Percentiles rank a stretch among this genome's conserved stretches.
Conservation (phyloP, 768 basidiomycete genomes). For the Mycena epipterygia region DNA sequence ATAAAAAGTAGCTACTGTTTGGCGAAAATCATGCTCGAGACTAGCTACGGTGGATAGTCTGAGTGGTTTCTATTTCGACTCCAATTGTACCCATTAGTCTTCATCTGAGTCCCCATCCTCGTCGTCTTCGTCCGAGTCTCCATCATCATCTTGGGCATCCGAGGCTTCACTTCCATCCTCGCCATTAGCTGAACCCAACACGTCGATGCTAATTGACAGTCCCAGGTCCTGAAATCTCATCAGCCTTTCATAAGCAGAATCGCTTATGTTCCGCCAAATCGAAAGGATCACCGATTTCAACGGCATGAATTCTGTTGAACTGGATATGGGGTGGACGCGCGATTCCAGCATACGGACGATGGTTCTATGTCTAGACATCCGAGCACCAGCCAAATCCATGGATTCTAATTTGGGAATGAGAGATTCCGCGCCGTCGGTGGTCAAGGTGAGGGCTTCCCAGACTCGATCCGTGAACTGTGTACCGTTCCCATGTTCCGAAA, state of each 20-base stretch:
- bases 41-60: no score
- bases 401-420: constrained; percentile 11
- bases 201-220: not conserved
- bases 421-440: not conserved
- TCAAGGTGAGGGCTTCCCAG: constrained; percentile 10
- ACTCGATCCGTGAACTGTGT: not conserved
- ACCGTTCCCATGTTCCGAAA: not conserved
- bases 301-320: not conserved
- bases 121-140: not conserved
- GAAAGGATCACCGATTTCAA: not conserved
- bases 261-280: not conserved
- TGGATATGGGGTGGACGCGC: not conserved
- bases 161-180: not conserved
- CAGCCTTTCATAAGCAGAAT: not conserved
- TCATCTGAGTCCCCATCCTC: no score
- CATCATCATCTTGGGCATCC: not conserved
- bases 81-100: no score
- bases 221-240: not conserved
- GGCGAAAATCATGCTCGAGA: no score
- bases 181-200: not conserved
- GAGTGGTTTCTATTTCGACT: no score
- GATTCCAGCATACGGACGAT: not conserved
- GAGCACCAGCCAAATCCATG: no score
- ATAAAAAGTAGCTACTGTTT: no score
- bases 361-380: not conserved